phyloP scores from a whole-genome alignment of 164 flowering plant genomes.

The Magnolia officinalis region DNA sequence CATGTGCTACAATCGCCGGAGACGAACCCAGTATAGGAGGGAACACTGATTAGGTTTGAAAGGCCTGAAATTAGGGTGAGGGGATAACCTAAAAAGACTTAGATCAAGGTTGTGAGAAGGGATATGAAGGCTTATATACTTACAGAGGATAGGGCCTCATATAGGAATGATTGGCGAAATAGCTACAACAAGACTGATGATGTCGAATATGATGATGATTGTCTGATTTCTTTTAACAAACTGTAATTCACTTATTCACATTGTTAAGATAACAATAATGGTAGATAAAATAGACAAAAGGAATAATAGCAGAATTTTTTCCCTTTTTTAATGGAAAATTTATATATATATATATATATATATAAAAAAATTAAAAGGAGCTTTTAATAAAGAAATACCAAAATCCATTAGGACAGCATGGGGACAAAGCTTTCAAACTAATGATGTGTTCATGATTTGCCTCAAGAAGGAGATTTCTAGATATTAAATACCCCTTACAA shows the following conservation, averaged over 20 bases:
- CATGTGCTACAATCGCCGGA: no score
- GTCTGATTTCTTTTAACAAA: not conserved
- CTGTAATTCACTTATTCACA: no score
- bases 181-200: not conserved
- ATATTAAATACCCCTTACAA: constrained; percentile 9
- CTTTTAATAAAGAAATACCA: not conserved
- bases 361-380: no score
- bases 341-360: no score
- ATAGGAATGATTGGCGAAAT: not conserved
- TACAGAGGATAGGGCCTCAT: not conserved
- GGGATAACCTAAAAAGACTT: not conserved
- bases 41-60: not conserved
- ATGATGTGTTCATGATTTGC: no score
- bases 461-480: not conserved
- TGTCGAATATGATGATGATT: not conserved
- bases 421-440: no score
- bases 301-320: no score
- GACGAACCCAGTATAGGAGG: not conserved
- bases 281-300: no score
- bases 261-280: no score
- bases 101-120: no score
- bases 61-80: not conserved
- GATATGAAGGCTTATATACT: not conserved
- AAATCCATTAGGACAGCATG: no score
- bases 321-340: no score